Evolutionary conservation across 1,139 yeast species (phyloP).

Genomic region (Entelexis sorbosivorans): DNA sequence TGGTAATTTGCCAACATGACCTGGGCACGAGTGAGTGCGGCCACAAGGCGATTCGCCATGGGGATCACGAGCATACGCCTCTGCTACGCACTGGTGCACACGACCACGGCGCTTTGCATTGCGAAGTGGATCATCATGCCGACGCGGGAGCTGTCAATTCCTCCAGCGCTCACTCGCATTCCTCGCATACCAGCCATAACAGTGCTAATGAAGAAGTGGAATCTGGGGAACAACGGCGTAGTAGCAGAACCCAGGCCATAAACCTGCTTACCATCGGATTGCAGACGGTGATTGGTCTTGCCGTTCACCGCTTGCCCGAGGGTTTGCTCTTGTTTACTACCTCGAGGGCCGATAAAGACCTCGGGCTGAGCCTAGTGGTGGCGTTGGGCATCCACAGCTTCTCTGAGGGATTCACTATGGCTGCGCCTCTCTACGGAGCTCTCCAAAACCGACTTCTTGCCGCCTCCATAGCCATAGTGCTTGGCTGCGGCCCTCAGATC

Average conservation of each 20-base stretch:
- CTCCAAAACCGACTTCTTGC: conserved; percentile 54
- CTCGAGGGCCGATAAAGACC: conserved; percentile 55
- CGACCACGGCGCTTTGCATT: conserved; percentile 14
- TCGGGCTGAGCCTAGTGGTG: conserved; percentile 71
- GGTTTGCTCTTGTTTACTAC: conserved; percentile 83
- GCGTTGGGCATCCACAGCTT: conserved; percentile 82
- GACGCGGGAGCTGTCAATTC: conserved; percentile 27
- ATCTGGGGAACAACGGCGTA: neutral
- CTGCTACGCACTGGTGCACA: conserved; percentile 6
- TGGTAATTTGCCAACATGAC: conserved; percentile 73
- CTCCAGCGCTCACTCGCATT: neutral
- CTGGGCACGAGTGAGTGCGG: conserved; percentile 20
- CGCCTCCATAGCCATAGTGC: conserved; percentile 47
- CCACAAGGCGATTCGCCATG: conserved; percentile 3
- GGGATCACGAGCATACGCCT: conserved; percentile 11
- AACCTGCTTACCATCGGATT: conserved; percentile 72
- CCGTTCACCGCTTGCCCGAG: conserved; percentile 87
- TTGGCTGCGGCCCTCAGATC: conserved; percentile 85
- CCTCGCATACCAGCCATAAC: neutral
- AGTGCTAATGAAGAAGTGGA: neutral
- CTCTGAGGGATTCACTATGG: conserved; percentile 93
- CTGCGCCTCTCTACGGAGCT: conserved; percentile 76
- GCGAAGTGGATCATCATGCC: conserved; percentile 43
- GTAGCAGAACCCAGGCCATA: conserved; percentile 30
- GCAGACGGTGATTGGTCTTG: conserved; percentile 79